Conservation (phyloP, 2,329 filamentous ascomycete genomes). For the Fusarium camptoceras region DNA sequence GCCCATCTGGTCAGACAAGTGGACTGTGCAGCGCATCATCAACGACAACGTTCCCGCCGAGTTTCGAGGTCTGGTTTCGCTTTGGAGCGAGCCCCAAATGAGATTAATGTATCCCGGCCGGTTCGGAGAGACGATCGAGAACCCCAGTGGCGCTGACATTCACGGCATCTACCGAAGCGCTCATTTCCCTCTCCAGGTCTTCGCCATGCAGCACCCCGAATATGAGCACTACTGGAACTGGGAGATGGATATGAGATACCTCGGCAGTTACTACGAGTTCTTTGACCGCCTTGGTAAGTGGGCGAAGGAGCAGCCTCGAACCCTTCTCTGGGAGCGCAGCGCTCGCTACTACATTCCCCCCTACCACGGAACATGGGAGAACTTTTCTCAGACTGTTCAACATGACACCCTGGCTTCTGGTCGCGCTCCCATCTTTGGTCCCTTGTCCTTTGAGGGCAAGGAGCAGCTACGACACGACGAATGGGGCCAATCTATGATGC, state of each 20-base stretch:
- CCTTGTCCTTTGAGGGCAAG: slow-evolving; percentile 64
- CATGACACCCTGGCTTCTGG: slow-evolving; percentile 67
- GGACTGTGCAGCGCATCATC: slow-evolving; percentile 77
- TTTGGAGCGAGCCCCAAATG: slow-evolving; percentile 91
- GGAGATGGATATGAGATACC: slow-evolving; percentile 75
- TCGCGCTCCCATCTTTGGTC: slow-evolving; percentile 75
- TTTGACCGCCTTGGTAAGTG: slow-evolving; percentile 75
- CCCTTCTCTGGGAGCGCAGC: slow-evolving; percentile 82
- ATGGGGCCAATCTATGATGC: slow-evolving; percentile 64
- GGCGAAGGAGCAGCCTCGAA: slow-evolving; percentile 74
- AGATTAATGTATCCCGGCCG: slow-evolving; percentile 77
- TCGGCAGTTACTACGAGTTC: slow-evolving; percentile 78
- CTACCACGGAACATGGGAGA: slow-evolving; percentile 76
- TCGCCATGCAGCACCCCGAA: slow-evolving; percentile 71
- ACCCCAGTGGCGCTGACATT: slow-evolving; percentile 67
- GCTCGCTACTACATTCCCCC: slow-evolving; percentile 81
- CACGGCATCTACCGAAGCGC: slow-evolving; percentile 77
- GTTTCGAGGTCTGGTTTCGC: slow-evolving; percentile 82
- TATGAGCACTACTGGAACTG: slow-evolving; percentile 78
- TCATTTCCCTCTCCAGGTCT: slow-evolving; percentile 73
- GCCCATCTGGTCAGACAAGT: slow-evolving; percentile 84
- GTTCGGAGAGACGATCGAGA: slow-evolving; percentile 75
- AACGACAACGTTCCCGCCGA: slow-evolving; percentile 74
- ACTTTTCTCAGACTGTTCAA: slow-evolving; percentile 75
- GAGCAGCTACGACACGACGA: slow-evolving; percentile 63